Conservation (phyloP, 345 rosid species). For the Populus simonii region DNA sequence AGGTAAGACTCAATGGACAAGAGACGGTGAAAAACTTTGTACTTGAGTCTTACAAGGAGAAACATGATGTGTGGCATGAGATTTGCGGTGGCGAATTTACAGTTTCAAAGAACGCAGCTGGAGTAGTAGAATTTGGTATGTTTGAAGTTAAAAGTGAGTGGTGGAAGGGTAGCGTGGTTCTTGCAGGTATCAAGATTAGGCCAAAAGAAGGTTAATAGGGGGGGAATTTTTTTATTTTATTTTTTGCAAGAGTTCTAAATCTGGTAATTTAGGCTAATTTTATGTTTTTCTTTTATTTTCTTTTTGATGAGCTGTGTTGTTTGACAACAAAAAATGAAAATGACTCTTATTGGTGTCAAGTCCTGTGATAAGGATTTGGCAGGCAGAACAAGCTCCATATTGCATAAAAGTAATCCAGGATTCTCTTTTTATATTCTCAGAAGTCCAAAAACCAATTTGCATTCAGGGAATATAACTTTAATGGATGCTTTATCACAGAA, state of each 20-base stretch:
- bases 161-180: slow-evolving; percentile 42
- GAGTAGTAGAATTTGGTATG: slow-evolving; percentile 28
- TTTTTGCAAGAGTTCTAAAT: neutral
- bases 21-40: slow-evolving; percentile 11
- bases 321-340: too few species aligned
- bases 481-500: neutral
- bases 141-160: slow-evolving; percentile 25
- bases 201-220: slow-evolving; percentile 3
- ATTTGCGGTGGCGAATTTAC: slow-evolving; percentile 28
- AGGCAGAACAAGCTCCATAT: neutral
- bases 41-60: slow-evolving; percentile 18
- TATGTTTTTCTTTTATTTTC: too few species aligned
- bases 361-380: neutral
- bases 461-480: neutral
- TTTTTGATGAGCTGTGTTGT: neutral
- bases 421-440: neutral
- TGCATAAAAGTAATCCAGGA: neutral
- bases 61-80: slow-evolving; percentile 23
- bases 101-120: neutral
- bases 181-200: slow-evolving; percentile 29
- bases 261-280: neutral
- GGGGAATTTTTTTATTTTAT: neutral
- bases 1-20: slow-evolving; percentile 13
- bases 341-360: neutral
- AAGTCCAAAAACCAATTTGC: neutral